Conservation (phyloP, 768 basidiomycete genomes). For the Serpula lacrymans region DNA sequence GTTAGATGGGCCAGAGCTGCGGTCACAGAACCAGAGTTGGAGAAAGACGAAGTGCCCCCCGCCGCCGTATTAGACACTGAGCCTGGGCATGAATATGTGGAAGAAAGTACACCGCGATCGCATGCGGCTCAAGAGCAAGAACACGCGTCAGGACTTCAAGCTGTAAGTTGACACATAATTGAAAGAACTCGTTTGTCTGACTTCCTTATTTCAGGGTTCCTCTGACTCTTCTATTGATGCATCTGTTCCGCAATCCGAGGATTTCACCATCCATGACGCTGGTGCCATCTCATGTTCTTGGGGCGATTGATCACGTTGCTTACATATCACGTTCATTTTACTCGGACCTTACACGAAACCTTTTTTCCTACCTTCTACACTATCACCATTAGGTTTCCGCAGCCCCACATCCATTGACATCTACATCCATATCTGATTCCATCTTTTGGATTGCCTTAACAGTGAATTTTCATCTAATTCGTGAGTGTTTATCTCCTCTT, state of each 20-base stretch:
- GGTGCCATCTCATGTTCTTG: slow-evolving; percentile 32
- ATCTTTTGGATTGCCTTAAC: too few relatives aligned
- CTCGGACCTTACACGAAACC: slow-evolving; percentile 18
- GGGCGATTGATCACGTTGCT: slow-evolving; percentile 22
- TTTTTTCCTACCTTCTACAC: slow-evolving; percentile 14
- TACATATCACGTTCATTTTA: slow-evolving; percentile 26
- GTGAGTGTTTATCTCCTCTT: not conserved
- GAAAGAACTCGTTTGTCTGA: too few relatives aligned
- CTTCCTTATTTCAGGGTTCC: slow-evolving; percentile 7
- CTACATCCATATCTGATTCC: too few relatives aligned
- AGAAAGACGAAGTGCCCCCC: too few relatives aligned
- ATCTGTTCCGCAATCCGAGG: slow-evolving; percentile 15
- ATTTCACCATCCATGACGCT: slow-evolving; percentile 27
- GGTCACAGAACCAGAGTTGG: not conserved
- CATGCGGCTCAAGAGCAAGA: slow-evolving; percentile 4
- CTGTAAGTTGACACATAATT: slow-evolving; percentile 10
- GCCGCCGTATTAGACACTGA: too few relatives aligned
- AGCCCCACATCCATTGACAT: slow-evolving; percentile 17
- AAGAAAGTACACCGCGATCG: slow-evolving; percentile 4
- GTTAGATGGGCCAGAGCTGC: slow-evolving; percentile 7
- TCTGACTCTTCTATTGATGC: slow-evolving; percentile 8
- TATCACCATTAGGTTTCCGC: slow-evolving; percentile 32
- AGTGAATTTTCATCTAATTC: not conserved
- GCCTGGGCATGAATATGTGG: slow-evolving; percentile 1
- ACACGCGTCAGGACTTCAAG: slow-evolving; percentile 1